Evolutionary conservation across 2,329 filamentous ascomycete genomes (phyloP), one percentile per base, ranked within the genome.

Genomic region (Sporothrix schenckii): DNA sequence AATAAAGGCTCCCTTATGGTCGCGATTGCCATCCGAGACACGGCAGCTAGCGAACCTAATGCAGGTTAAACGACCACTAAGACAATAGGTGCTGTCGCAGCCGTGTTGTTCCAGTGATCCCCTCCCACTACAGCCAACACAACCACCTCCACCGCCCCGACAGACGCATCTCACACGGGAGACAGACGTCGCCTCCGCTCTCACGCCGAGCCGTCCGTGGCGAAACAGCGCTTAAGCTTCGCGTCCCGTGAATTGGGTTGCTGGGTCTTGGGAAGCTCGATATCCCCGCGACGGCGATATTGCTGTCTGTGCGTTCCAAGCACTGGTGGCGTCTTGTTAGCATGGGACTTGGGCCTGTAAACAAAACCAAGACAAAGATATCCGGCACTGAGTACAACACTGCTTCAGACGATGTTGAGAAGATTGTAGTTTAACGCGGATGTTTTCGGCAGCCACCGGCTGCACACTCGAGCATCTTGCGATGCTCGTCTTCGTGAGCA

Each of bases 391-490:
- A 34, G 14, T 34, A 41, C 4, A 44, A 7, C 34, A 11, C 65
- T 30, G 52, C 34, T 58, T 68, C 66, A 68, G 66, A 60, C 53
- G 13, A n/a, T 16, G 65, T 76, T 79, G 79, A 80, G 79, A 80
- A 80, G 79, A 80, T 80, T 78, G 72, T 75, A 47, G 72, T 44
- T 66, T 74, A 75, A 75, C 76, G 77, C 78, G 86, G 85, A 84
- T 82, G 80, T 84, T 83, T 79, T 83, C 86, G 83, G 77, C 84
- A 85, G 80, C 68, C 74, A 71, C 69, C 70, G 72, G 65, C 72
- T 50, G 66, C 30, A 9, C 66, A 56, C 52, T 47, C 24, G 27
- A 24, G 58, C 21, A 44, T 34, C 58, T 54, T 41, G 47, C 9
- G 56, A 44, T 11, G 14, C 19, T 13, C 41, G 47, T 66, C 61